These are phyloP conservation scores for Naegleria lovaniensis DNA, from an alignment of 208 protist genomes.

Conservation along the genomic window DNA sequence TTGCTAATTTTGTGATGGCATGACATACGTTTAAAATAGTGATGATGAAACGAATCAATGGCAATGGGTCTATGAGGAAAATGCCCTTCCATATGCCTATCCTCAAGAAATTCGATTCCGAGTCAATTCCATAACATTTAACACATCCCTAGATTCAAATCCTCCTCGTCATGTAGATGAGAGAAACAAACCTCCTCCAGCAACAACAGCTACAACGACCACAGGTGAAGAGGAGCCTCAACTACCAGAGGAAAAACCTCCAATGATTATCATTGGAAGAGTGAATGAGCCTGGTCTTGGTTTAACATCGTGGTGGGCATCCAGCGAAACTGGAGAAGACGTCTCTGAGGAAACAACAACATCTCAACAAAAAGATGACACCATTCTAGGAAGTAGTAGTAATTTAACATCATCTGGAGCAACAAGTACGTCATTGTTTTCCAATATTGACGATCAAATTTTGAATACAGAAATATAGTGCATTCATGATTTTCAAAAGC, in stretches of 20 bases:
- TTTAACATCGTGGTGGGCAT: not conserved
- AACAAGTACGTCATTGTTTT: no score
- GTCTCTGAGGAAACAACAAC: not conserved
- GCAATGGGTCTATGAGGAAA: conserved; percentile 8
- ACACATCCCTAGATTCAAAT: not conserved
- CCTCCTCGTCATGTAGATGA: not conserved
- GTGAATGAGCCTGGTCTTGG: conserved; percentile 15
- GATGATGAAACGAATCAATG: not conserved
- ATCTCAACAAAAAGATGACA: no score
- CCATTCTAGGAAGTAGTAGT: no score
- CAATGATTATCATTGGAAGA: not conserved
- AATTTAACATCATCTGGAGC: no score
- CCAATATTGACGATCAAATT: no score
- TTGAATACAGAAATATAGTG: no score
- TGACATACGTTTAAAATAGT: no score
- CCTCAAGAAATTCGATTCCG: not conserved
- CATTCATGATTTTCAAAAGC: no score
- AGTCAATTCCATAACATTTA: not conserved
- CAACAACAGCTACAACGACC: not conserved
- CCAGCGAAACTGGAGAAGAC: not conserved
- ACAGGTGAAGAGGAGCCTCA: not conserved
- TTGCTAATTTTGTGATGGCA: no score
- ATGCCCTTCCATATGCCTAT: not conserved
- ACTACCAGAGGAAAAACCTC: not conserved
- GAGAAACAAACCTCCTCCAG: not conserved